Conservation (phyloP, 2,329 filamentous ascomycete genomes). For the Paecilomyces variotii region DNA sequence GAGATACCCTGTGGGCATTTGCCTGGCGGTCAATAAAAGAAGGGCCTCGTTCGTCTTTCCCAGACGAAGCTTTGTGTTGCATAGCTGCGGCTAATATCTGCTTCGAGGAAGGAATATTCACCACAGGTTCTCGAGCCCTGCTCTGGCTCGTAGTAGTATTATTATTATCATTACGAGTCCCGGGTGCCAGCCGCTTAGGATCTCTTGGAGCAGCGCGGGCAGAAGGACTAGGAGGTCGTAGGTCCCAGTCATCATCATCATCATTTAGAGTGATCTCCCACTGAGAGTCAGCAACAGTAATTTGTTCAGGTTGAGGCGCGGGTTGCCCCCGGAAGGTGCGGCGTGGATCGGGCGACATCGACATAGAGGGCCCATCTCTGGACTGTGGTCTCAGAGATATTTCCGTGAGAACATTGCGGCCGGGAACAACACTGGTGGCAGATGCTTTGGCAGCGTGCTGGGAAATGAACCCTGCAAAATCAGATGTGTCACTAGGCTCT, state of each 20-base stretch:
- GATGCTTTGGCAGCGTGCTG: not conserved
- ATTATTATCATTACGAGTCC: not conserved
- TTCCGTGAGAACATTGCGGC: not conserved
- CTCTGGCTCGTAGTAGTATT: not conserved
- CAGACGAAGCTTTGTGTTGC: not conserved
- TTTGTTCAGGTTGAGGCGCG: constrained; percentile 6
- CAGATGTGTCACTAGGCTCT: not conserved
- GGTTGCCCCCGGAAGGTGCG: not conserved
- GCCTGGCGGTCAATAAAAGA: constrained; percentile 29
- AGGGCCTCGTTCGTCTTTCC: not conserved
- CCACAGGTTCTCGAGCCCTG: not conserved
- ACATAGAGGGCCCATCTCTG: not conserved
- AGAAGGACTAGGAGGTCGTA: not conserved
- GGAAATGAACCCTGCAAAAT: not conserved
- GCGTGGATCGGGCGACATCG: not conserved
- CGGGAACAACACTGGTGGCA: not conserved
- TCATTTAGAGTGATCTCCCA: constrained; percentile 1
- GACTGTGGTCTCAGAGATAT: not conserved
- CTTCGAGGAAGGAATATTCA: constrained; percentile 1
- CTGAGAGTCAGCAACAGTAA: constrained; percentile 8
- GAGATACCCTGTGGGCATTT: constrained; percentile 25
- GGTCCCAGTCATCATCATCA: not conserved
- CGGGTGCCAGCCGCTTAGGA: not conserved
- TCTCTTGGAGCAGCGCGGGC: not conserved
- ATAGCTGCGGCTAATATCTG: constrained; percentile 7